Percentiles rank a stretch among this genome's conserved stretches.
phyloP scores from a whole-genome alignment of 768 basidiomycete genomes.

The Tylopilus plumbeoviolaceoides region DNA sequence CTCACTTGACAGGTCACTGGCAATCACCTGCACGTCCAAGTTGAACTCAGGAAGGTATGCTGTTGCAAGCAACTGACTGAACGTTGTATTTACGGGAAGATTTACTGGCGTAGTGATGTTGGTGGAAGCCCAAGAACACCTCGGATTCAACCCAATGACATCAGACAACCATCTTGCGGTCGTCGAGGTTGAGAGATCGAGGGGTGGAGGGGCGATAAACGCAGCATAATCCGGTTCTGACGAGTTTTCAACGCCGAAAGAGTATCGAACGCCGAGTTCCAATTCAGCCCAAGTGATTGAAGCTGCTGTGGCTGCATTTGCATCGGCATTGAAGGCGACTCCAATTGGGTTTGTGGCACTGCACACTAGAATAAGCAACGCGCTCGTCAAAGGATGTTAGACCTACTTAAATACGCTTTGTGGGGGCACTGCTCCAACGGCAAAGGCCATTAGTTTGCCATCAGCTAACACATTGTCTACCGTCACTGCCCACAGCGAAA shows the following conservation, averaged over 20 bases:
- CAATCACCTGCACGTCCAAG: conserved; percentile 15
- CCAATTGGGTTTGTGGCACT: conserved; percentile 3
- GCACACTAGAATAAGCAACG: background rate
- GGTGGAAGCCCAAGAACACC: conserved; percentile 27
- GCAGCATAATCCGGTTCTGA: conserved; percentile 16
- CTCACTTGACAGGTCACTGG: conserved; percentile 4
- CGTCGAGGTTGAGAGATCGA: conserved; percentile 13
- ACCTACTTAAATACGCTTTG: conserved; percentile 28
- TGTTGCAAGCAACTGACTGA: conserved; percentile 1
- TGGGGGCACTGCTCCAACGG: conserved; percentile 16
- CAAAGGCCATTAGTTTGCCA: conserved; percentile 20
- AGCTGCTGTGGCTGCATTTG: conserved; percentile 14
- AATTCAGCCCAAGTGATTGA: conserved; percentile 24
- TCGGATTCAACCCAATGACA: conserved; percentile 25
- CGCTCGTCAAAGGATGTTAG: background rate
- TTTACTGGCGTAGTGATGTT: conserved; percentile 19
- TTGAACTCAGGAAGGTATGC: conserved; percentile 14
- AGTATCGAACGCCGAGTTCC: conserved; percentile 24
- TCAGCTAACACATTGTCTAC: conserved; percentile 21
- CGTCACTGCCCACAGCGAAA: conserved; percentile 11
- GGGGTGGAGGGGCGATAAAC: conserved; percentile 20
- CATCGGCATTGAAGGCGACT: background rate
- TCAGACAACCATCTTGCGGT: conserved; percentile 28
- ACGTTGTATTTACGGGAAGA: conserved; percentile 9
- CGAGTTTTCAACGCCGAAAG: conserved; percentile 11